phyloP scores from a whole-genome alignment of 1,284 basidiomycete species.

The Cryptococcus sp. region DNA sequence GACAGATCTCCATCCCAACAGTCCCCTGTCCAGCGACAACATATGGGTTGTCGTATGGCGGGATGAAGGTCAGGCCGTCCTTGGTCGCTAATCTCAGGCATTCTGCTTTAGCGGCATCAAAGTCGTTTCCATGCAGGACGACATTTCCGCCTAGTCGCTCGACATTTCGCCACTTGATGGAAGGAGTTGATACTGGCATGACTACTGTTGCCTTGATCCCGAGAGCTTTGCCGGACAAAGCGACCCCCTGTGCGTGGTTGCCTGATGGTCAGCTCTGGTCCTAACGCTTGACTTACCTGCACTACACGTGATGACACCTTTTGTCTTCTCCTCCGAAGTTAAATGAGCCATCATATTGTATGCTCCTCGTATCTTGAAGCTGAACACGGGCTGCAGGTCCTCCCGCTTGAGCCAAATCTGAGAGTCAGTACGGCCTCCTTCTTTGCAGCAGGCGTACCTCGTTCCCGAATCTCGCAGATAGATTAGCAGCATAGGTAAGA shows the following conservation, averaged over 20 bases:
- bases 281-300: conserved; percentile 66
- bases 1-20: conserved; percentile 87
- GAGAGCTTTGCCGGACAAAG: conserved; percentile 80
- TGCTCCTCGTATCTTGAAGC: conserved; percentile 96
- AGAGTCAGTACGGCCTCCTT: conserved; percentile 4
- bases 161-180: conserved; percentile 95
- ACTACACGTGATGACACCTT: conserved; percentile 96
- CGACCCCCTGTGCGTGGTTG: conserved; percentile 98
- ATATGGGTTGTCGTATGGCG: conserved; percentile 95
- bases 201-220: conserved; percentile 94
- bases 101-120: conserved; percentile 94
- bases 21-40: conserved; percentile 98
- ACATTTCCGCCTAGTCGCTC: conserved; percentile 90
- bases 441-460: conserved; percentile 47
- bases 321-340: conserved; percentile 84
- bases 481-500: conserved; percentile 75
- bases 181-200: conserved; percentile 92
- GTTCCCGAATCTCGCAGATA: conserved; percentile 83
- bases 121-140: conserved; percentile 85
- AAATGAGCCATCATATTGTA: conserved; percentile 98
- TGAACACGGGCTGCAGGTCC: conserved; percentile 97
- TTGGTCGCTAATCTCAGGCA: conserved; percentile 75
- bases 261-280: conserved; percentile 53
- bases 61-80: conserved; percentile 84
- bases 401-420: conserved; percentile 91